Base-by-base conservation (phyloP, 78 protist species). In the Dictyostelium capitatum region DNA sequence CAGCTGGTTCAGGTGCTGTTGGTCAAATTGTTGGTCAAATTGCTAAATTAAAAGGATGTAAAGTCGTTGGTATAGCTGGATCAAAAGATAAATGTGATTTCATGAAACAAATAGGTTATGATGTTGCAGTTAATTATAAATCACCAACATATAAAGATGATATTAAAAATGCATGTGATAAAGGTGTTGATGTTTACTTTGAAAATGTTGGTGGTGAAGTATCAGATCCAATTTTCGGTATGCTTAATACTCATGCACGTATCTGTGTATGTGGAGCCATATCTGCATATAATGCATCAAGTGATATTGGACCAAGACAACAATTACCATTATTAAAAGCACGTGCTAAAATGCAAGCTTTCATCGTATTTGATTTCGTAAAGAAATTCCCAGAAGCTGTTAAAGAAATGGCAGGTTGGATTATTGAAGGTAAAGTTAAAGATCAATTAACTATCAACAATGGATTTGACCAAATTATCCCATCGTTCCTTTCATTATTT, bases 151-250 rank as follows among this genome's bases (percentile, higher is more conserved):
- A 89, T 4, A 48, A 11, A 17, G 28, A 83, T 12, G 32, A 30
- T 23, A 41, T 96, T 19, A 48, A 48, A 23, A 80, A 74, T 20
- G 89, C 70, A 6, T 50, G 82, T 53, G 95, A 94, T 37, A 83
- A 92, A 28, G 96, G 97, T 51, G 51, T 96, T 23, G 96, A 94
- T 70, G 46, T 91, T 32, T 92, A 87, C 46, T 96, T 79, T 72
- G 97, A 96, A 53, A 96, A 96, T 79, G 97, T 96, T 47, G 97
- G 97, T 25, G 97, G 97, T 8, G 73, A 91, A 48, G 69, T 59
- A 15, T 64, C 80, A 9, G 94, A 95, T 25, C 85, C 93, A n/a
- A 85, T 83, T 15, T 23, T 95, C 30, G 51, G 20, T 11, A 8
- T 74, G 4, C 11, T 92, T 0, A 79, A 75, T 41, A 64, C 20